Evolutionary conservation across 441 rosid genomes (phyloP).

Genomic region (Pelargonium citronellum): DNA sequence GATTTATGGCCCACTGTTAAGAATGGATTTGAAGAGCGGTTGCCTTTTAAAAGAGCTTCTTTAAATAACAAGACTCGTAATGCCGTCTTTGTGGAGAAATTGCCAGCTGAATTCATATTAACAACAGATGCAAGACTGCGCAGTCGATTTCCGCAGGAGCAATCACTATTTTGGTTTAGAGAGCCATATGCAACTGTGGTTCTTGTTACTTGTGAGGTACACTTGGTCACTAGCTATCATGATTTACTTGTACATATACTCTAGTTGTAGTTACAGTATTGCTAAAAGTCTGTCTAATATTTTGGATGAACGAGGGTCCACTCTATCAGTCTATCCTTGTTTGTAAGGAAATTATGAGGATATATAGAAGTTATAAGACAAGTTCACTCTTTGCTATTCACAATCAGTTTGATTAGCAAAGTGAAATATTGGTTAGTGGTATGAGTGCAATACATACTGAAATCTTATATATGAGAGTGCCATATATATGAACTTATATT

Average conservation of each 20-base stretch:
- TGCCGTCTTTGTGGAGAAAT: slow-evolving; percentile 65
- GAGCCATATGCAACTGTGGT: slow-evolving; percentile 92
- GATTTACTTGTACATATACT: not conserved
- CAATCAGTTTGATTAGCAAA: no score
- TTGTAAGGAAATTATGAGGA: no score
- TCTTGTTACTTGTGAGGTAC: slow-evolving; percentile 98
- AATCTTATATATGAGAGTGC: not conserved
- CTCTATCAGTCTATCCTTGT: no score
- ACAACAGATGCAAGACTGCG: slow-evolving; percentile 93
- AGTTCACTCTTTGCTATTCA: not conserved
- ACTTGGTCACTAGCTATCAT: slow-evolving; percentile 17
- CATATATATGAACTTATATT: not conserved
- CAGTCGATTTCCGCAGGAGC: slow-evolving; percentile 92
- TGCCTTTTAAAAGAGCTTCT: slow-evolving; percentile 68
- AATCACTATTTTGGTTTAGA: slow-evolving; percentile 76
- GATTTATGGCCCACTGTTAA: slow-evolving; percentile 88
- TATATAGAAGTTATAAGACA: no score
- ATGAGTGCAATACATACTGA: not conserved
- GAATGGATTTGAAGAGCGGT: slow-evolving; percentile 55
- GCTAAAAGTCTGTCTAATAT: not conserved
- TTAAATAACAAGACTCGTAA: slow-evolving; percentile 91
- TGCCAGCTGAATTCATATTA: slow-evolving; percentile 73
- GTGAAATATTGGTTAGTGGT: not conserved
- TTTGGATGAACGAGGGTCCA: not conserved
- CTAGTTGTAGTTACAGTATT: not conserved